Conservation (phyloP, 805 yeast genomes). For the Candida caryicola region DNA sequence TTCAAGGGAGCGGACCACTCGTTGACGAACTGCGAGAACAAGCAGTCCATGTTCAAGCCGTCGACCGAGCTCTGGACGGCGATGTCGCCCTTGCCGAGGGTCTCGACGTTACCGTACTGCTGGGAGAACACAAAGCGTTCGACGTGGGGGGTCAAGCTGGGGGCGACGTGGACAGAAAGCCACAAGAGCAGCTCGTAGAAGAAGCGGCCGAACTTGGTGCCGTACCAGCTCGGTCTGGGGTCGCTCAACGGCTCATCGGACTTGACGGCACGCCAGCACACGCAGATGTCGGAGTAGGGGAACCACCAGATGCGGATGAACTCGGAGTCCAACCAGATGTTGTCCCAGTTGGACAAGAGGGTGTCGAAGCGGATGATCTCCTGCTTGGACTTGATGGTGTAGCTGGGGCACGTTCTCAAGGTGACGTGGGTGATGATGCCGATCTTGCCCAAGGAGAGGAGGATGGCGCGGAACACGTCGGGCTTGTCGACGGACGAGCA, state of each 20-base stretch:
- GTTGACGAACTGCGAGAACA: slow-evolving; percentile 88
- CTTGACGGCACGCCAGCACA: slow-evolving; percentile 86
- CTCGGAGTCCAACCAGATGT: slow-evolving; percentile 85
- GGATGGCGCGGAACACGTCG: slow-evolving; percentile 74
- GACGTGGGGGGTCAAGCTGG: slow-evolving; percentile 77
- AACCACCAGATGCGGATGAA: slow-evolving; percentile 97
- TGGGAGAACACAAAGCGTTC: slow-evolving; percentile 82
- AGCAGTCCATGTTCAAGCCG: slow-evolving; percentile 92
- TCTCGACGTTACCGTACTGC: slow-evolving; percentile 77
- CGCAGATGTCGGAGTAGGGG: slow-evolving; percentile 83
- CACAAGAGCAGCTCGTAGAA: slow-evolving; percentile 78
- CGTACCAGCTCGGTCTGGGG: slow-evolving; percentile 82
- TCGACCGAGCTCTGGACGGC: slow-evolving; percentile 80
- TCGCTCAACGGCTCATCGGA: slow-evolving; percentile 60
- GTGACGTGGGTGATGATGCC: slow-evolving; percentile 89
- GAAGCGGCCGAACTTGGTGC: slow-evolving; percentile 71
- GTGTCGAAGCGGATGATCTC: slow-evolving; percentile 79
- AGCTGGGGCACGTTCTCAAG: slow-evolving; percentile 77
- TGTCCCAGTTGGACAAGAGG: slow-evolving; percentile 68
- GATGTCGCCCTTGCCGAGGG: slow-evolving; percentile 55
- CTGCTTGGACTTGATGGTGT: slow-evolving; percentile 75
- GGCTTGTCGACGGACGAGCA: slow-evolving; percentile 65
- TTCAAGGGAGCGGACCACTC: slow-evolving; percentile 95
- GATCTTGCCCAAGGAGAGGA: slow-evolving; percentile 84
- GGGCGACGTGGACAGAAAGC: slow-evolving; percentile 69